Percentiles rank a stretch among this genome's conserved stretches.
These are phyloP conservation scores for Tylopilus orsonianus DNA, from an alignment of 1,284 basidiomycete species.

Conservation along the genomic window DNA sequence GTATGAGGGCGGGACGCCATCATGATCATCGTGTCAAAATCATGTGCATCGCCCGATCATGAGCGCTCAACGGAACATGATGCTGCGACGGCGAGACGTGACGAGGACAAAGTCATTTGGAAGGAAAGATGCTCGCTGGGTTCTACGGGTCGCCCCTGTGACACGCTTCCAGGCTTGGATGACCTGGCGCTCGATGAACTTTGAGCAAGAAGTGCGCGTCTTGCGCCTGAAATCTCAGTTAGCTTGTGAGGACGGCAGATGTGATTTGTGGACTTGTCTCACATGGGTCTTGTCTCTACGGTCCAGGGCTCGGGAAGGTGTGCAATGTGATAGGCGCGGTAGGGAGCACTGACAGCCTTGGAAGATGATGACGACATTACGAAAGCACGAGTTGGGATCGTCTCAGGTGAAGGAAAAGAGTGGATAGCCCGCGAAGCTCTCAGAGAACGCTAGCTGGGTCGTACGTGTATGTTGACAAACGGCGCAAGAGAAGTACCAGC, in stretches of 20 bases:
- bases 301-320: slow-evolving; percentile 26
- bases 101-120: slow-evolving; percentile 62
- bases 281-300: slow-evolving; percentile 29
- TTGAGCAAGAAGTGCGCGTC: slow-evolving; percentile 39
- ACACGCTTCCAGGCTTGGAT: slow-evolving; percentile 61
- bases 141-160: slow-evolving; percentile 51
- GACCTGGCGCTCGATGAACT: slow-evolving; percentile 56
- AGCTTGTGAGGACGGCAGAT: not conserved
- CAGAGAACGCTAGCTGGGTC: slow-evolving; percentile 20
- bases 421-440: slow-evolving; percentile 22
- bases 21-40: slow-evolving; percentile 7
- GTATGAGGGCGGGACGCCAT: slow-evolving; percentile 13
- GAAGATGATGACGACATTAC: slow-evolving; percentile 14
- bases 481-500: not conserved
- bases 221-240: slow-evolving; percentile 19
- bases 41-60: slow-evolving; percentile 5
- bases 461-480: slow-evolving; percentile 8
- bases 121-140: slow-evolving; percentile 51
- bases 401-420: slow-evolving; percentile 32
- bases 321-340: slow-evolving; percentile 15
- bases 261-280: not conserved
- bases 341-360: slow-evolving; percentile 8
- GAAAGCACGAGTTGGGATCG: slow-evolving; percentile 12
- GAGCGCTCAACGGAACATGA: slow-evolving; percentile 30
- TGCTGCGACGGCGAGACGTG: slow-evolving; percentile 52